Base-by-base conservation (phyloP, 2,329 filamentous ascomycete species). In the Helotiales sp. region DNA sequence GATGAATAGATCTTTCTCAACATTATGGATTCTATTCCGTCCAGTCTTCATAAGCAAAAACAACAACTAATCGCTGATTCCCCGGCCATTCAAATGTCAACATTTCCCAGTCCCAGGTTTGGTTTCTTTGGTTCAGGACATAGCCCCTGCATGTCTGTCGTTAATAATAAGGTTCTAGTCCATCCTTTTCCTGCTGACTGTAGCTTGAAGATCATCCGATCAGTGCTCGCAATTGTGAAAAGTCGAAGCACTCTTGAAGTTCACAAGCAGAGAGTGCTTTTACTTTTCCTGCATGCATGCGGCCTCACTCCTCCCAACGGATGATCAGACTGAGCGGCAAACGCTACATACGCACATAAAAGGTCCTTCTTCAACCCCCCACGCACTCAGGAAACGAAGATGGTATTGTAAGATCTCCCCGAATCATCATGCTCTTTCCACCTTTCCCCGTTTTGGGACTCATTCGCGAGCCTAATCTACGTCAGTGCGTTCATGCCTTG, bases 401-500 rank as follows among this genome's bases (percentile, higher is more conserved):
- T 30, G 49, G 3, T 6, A 24, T 34, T 59, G 62, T 60, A 58
- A 26, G 32, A 60, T 52, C 32, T 50, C 24, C 20, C 22, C 20
- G 10, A 37, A 30, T 30, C 28, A 28, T 61, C 61, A 65, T 69
- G 59, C 61, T 45, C 37, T 45, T 58, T n/a, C 13, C 47, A 37
- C n/a, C 13, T 13, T 47, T 52, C 37, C 28, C 54, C 24, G 17
- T 17, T 47, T 34, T 65, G 43, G 64, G 66, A 58, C 68, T 69
- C 66, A 54, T 64, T 11, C 24, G 45, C 52, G 59, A 34, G 57
- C 54, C 11, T 61, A 20, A n/a, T 24, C 32, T 22, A n/a, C 37
- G 57, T 66, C 54, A 59, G 55, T 63, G 65, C 68, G 65, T 66
- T 65, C 22, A 65, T 70, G 62, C 63, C 20, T 30, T 4, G 3